A percentile compares a stretch with the other conserved stretches of the same genome.
Evolutionary conservation across 176 grass and related monocot genomes (phyloP).

Genomic region (Hsuehochloa calcarea): DNA sequence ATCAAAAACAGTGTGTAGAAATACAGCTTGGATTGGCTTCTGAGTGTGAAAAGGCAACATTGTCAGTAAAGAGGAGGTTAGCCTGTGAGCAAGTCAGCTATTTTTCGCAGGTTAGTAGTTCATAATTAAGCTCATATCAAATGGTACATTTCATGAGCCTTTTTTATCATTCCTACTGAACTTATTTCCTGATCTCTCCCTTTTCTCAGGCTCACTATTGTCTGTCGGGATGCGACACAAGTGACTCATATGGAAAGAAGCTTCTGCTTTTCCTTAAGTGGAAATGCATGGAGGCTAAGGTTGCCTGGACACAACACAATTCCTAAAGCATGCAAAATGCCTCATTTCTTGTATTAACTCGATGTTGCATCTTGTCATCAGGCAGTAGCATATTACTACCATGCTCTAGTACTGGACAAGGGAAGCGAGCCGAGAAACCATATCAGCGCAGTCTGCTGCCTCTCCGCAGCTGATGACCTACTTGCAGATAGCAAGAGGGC

Average conservation of each 20-base stretch:
- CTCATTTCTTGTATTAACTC: constrained; percentile 6
- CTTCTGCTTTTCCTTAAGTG: constrained; percentile 88
- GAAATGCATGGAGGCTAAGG: constrained; percentile 98
- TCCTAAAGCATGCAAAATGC: not conserved
- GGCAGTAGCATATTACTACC: constrained; percentile 92
- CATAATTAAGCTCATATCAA: not conserved
- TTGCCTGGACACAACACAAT: constrained; percentile 12
- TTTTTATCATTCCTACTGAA: not conserved
- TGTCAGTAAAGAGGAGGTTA: constrained; percentile 94
- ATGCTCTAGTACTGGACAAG: constrained; percentile 80
- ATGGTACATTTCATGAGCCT: not conserved
- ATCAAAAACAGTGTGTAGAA: constrained; percentile 61
- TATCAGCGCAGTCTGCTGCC: constrained; percentile 74
- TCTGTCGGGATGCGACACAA: constrained; percentile 74
- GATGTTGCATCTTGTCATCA: constrained; percentile 30
- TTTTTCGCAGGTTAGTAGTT: constrained; percentile 64
- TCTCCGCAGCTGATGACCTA: constrained; percentile 78
- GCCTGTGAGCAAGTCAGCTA: constrained; percentile 90
- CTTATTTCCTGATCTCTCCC: constrained; percentile 8
- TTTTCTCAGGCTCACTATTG: constrained; percentile 75
- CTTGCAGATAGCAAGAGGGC: constrained; percentile 77
- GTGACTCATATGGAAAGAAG: constrained; percentile 79
- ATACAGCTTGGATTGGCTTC: constrained; percentile 92
- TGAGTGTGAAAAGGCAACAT: constrained; percentile 85
- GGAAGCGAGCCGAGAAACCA: constrained; percentile 61